A percentile compares a stretch with the other conserved stretches of the same genome.
Conservation (phyloP, 257 asterid species). For the Nicotiana undulata region DNA sequence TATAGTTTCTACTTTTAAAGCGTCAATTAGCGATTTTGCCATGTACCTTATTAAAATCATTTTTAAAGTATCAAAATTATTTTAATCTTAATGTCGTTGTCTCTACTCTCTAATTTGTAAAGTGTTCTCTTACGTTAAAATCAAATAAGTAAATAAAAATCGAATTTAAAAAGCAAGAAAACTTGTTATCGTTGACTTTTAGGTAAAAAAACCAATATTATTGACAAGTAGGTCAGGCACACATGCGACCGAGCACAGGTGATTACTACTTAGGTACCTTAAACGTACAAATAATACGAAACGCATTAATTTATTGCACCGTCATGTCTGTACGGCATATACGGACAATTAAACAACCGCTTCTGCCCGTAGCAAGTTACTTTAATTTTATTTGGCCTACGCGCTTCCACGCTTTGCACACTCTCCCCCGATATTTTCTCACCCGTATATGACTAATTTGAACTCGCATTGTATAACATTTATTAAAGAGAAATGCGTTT, state of each 20-base stretch:
- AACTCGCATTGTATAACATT: too few species aligned
- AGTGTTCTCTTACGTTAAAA: neutral
- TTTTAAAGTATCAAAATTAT: too few species aligned
- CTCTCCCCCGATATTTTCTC: too few species aligned
- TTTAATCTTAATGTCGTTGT: too few species aligned
- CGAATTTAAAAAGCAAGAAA: neutral
- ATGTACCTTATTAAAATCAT: too few species aligned
- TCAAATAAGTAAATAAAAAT: neutral
- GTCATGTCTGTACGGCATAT: conserved; percentile 45
- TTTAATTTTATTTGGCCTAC: neutral
- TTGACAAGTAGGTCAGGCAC: neutral
- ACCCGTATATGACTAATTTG: too few species aligned
- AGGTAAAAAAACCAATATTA: neutral
- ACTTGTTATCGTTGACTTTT: neutral
- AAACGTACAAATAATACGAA: neutral
- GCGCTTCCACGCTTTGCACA: neutral
- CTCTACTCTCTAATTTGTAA: too few species aligned
- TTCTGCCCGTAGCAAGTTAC: conserved; percentile 19
- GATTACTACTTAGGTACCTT: conserved; percentile 18
- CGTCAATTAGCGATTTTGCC: too few species aligned
- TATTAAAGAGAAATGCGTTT: too few species aligned
- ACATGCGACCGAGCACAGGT: neutral
- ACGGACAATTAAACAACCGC: conserved; percentile 25
- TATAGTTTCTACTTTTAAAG: too few species aligned
- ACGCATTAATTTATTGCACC: conserved; percentile 17